Evolutionary conservation across 306 rosid species (phyloP), one percentile per base, ranked within the genome.

Genomic region (Oemleria cerasiformis): DNA sequence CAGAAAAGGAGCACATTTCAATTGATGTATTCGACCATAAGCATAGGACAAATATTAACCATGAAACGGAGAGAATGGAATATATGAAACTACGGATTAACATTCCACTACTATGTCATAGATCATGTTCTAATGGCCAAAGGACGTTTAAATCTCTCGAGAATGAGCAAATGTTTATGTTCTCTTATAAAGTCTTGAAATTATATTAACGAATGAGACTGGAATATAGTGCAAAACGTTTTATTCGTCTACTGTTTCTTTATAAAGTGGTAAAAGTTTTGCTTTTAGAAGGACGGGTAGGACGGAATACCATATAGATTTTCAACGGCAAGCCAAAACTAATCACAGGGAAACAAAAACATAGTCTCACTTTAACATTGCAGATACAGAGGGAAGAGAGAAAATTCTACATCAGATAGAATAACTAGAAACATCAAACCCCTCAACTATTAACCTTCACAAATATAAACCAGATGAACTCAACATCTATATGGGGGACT

Each of bases 1-100:
- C 19, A 74, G 25, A 71, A 51, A 71, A 48, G 39, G 64, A 68
- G 43, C 9, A 53, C 5, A 65, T 25, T 50, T 70, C 55, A 76
- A 65, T 45, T 30, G 36, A 1, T 1, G 36, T 30, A 30, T 30
- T 10, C 63, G 47, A 54, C n/a, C 39, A 54, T 65, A 56, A 34
- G 39, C 10, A 44, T 75, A 63, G 68, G 23, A 70, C 34, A 53
- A 9, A 47, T 70, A 25, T 49, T 64, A 40, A 3, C 70, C 8
- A n/a, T 5, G 0, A 10, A 60, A 20, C 41, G 8, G 7, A 60
- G 55, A 20, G 5, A 20, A 19, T 20, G 3, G 45, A 45, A 39
- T 16, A 45, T 3, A 38, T 58, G 67, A 57, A 67, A 20, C 25
- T 42, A 43, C 36, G 51, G 23, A 38, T 42, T 25, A 43, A 11